A percentile compares a stretch with the other conserved stretches of the same genome.
phyloP scores from a whole-genome alignment of 176 grass and related monocot species.

The Triticum dicoccoides region DNA sequence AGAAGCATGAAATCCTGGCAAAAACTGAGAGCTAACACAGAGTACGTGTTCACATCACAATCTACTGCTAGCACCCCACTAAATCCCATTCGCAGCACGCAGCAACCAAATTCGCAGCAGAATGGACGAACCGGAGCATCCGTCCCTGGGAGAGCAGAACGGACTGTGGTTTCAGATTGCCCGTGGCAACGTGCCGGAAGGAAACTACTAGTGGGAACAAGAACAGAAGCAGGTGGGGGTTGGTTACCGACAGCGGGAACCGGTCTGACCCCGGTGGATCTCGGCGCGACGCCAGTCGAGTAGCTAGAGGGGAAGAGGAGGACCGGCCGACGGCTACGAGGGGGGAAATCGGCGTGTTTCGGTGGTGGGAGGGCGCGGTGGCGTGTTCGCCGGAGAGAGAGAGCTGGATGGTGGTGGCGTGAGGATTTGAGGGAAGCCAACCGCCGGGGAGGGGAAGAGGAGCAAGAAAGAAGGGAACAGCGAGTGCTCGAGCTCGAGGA shows the following conservation, averaged over 20 bases:
- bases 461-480: neutral
- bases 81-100: neutral
- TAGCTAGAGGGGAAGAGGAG: neutral
- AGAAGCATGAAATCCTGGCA: neutral
- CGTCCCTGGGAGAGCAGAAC: neutral
- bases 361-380: neutral
- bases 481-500: conserved; percentile 5
- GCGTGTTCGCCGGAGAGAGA: neutral
- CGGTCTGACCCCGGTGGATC: neutral
- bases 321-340: neutral
- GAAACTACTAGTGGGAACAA: neutral
- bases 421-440: neutral
- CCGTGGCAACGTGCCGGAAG: neutral
- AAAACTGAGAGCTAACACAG: neutral
- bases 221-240: neutral
- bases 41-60: neutral
- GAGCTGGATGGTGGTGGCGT: neutral
- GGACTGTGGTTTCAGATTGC: neutral
- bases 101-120: neutral
- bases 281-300: neutral
- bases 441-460: neutral
- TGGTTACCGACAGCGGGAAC: neutral
- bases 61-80: neutral
- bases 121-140: neutral
- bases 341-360: neutral